A percentile compares a stretch with the other conserved stretches of the same genome.
These are phyloP conservation scores for Paramecium tetraurelia DNA, from an alignment of 73 alveolate genomes.

Conservation along the genomic window DNA sequence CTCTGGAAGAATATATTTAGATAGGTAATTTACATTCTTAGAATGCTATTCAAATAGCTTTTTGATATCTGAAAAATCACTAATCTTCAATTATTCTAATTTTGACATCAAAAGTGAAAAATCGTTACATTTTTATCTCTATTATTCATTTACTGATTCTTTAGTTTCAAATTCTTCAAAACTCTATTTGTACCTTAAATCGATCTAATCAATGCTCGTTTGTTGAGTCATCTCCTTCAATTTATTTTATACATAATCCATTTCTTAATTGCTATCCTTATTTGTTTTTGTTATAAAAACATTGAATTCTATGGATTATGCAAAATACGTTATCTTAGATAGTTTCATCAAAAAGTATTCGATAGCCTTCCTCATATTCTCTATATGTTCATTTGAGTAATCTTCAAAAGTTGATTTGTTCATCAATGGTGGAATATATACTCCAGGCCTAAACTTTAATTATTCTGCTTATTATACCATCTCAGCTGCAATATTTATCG, in stretches of 20 bases:
- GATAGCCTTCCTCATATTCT: not conserved
- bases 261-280: slow-evolving; percentile 1
- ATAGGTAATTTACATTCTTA: slow-evolving; percentile 12
- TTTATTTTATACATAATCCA: not conserved
- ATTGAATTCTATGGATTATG: not conserved
- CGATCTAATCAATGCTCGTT: not conserved
- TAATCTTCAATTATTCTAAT: not conserved
- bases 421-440: slow-evolving; percentile 41
- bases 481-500: not conserved
- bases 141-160: not conserved
- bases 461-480: slow-evolving; percentile 10
- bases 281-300: slow-evolving; percentile 8
- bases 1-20: slow-evolving; percentile 20
- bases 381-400: slow-evolving; percentile 20
- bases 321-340: slow-evolving; percentile 15
- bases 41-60: not conserved
- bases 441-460: slow-evolving; percentile 45
- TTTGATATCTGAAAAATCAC: slow-evolving; percentile 3
- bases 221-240: slow-evolving; percentile 19
- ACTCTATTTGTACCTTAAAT: not conserved
- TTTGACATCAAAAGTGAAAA: not conserved
- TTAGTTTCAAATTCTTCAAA: slow-evolving; percentile 9
- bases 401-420: not conserved
- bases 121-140: not conserved
- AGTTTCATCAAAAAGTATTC: slow-evolving; percentile 32